Conservation (phyloP, 257 asterid species). For the Oldenlandia corymbosa region DNA sequence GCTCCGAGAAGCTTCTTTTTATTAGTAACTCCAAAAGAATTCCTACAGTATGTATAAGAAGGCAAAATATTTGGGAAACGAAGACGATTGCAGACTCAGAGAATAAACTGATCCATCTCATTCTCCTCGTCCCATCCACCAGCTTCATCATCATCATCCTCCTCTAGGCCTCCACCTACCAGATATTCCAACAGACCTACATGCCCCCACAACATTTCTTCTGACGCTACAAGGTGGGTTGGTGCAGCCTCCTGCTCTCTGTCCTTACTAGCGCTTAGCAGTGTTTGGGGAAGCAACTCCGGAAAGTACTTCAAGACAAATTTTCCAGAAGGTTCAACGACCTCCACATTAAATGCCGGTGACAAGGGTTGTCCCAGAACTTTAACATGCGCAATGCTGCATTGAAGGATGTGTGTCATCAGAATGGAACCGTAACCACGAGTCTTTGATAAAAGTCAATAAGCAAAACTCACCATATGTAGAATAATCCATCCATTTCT, state of each 20-base stretch:
- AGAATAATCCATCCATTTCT: conserved; percentile 53
- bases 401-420: background rate
- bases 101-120: conserved; percentile 9
- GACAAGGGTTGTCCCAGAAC: conserved; percentile 52
- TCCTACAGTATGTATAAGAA: background rate
- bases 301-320: conserved; percentile 38
- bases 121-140: conserved; percentile 12
- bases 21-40: too few species aligned
- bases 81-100: conserved; percentile 1
- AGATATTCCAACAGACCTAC: conserved; percentile 21
- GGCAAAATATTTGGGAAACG: background rate
- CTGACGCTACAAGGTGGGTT: conserved; percentile 17
- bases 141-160: background rate
- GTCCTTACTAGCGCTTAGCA: conserved; percentile 21
- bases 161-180: conserved; percentile 6
- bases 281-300: conserved; percentile 23
- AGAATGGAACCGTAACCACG: background rate
- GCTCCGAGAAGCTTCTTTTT: too few species aligned
- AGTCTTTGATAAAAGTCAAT: background rate
- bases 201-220: conserved; percentile 34
- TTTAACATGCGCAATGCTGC: conserved; percentile 64
- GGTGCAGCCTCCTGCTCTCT: conserved; percentile 19
- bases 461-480: conserved; percentile 54
- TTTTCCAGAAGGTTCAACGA: conserved; percentile 35
- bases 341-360: conserved; percentile 52